Evolutionary conservation across 371 early-diverging fungal genomes (phyloP), one percentile per base, ranked within the genome.

Genomic region (Sporodiniella umbellata): DNA sequence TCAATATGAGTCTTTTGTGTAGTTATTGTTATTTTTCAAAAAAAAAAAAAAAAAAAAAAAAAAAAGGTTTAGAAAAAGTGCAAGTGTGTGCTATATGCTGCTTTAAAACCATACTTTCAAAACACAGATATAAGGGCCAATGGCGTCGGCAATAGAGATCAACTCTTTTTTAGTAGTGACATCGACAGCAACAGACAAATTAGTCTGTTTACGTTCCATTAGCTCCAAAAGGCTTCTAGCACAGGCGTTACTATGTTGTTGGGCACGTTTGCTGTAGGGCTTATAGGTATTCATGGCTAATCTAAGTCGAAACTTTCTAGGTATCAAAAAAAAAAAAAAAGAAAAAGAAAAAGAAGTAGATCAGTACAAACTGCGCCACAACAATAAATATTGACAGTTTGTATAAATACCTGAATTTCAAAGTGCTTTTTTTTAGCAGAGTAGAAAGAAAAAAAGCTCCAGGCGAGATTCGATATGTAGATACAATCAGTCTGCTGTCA

Each of bases 41-140:
- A 28, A 28, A 28, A n/a, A 8, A 5, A 15, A 14, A 5, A 4
- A 15, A 14, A 8, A 15, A 19, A 35, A 28, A n/a, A 35, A 12
- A 45, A 24, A n/a, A 24, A 26, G 28, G 8, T 35, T 37, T 42
- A 7, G 17, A n/a, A n/a, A n/a, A n/a, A n/a, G n/a, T n/a, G n/a
- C n/a, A n/a, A n/a, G n/a, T n/a, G n/a, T n/a, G n/a, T n/a, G n/a
- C n/a, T n/a, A n/a, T n/a, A n/a, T n/a, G n/a, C n/a, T n/a, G n/a
- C n/a, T n/a, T n/a, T n/a, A n/a, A n/a, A n/a, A 19, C 4, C 23
- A 46, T 67, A 89, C 90, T 84, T 97, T 98, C 51, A 98, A 75
- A 33, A 94, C 79, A 70, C 96, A 95, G 58, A 98, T 88, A 67
- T 86, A 89, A 3, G 96, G 97, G 4, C 98, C 98, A 22, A 90